A percentile compares a stretch with the other conserved stretches of the same genome.
phyloP scores from a whole-genome alignment of 2,329 filamentous ascomycete genomes.

The Aspergillus thermomutatus region DNA sequence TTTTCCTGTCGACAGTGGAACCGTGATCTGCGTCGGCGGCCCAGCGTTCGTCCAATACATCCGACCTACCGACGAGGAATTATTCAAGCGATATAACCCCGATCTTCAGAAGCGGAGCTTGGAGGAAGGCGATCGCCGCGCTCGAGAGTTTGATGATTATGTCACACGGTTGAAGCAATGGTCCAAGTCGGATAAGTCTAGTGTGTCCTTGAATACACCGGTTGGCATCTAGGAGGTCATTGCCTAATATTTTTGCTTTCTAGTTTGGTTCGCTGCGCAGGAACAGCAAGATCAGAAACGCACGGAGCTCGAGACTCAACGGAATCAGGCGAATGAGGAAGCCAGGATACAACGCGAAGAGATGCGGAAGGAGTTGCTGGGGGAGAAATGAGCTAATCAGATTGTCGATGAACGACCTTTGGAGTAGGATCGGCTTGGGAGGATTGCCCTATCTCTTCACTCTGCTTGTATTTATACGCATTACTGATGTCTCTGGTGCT shows the following conservation, averaged over 20 bases:
- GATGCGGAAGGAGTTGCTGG: conserved; percentile 39
- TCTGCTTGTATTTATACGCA: conserved; percentile 7
- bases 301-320: conserved; percentile 21
- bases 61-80: conserved; percentile 80
- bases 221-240: not conserved
- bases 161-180: conserved; percentile 80
- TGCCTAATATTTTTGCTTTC: conserved; percentile 5
- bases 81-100: conserved; percentile 86
- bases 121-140: conserved; percentile 70
- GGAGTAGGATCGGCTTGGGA: not conserved
- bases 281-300: conserved; percentile 32
- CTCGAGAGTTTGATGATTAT: conserved; percentile 88
- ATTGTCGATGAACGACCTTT: not conserved
- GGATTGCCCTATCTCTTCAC: not conserved
- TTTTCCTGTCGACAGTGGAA: conserved; percentile 55
- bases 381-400: conserved; percentile 25
- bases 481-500: not conserved
- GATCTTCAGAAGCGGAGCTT: conserved; percentile 86
- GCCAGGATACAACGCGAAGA: conserved; percentile 33
- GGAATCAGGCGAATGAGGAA: conserved; percentile 29
- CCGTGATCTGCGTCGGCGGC: conserved; percentile 72
- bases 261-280: conserved; percentile 41
- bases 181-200: conserved; percentile 86
- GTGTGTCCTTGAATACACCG: conserved; percentile 46
- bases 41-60: conserved; percentile 74